Conservation (phyloP, 1,139 yeast species). For the Protomyces inouyei region DNA sequence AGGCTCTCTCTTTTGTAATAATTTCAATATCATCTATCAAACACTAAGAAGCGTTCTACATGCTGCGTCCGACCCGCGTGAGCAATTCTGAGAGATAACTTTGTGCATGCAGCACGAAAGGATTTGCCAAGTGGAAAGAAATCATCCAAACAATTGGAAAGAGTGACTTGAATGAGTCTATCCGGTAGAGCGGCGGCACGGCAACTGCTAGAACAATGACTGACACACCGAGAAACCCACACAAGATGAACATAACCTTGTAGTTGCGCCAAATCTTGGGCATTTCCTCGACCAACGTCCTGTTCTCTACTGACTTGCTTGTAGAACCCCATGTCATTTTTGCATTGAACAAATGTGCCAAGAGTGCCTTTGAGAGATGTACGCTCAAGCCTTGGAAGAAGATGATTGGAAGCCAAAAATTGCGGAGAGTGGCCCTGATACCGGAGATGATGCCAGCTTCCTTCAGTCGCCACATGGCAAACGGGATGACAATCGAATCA, state of each 20-base stretch:
- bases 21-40: background rate
- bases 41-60: background rate
- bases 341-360: constrained; percentile 29
- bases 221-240: background rate
- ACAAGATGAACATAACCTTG: constrained; percentile 1
- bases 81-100: constrained; percentile 22
- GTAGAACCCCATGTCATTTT: constrained; percentile 33
- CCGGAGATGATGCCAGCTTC: constrained; percentile 25
- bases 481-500: constrained; percentile 30
- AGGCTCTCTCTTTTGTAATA: background rate
- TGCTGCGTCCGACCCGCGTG: background rate
- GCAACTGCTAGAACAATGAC: constrained; percentile 28
- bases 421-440: constrained; percentile 18
- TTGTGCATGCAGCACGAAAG: constrained; percentile 29
- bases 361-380: constrained; percentile 29
- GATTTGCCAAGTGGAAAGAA: constrained; percentile 29
- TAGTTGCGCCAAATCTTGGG: constrained; percentile 29
- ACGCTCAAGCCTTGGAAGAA: constrained; percentile 31
- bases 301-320: constrained; percentile 29
- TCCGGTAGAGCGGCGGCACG: constrained; percentile 29
- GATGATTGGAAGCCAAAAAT: constrained; percentile 27
- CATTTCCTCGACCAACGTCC: constrained; percentile 30
- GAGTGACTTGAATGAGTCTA: constrained; percentile 21
- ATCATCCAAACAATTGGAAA: constrained; percentile 24
- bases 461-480: constrained; percentile 28